Evolutionary conservation across 1,284 basidiomycete species (phyloP).

Genomic region (Cutaneotrichosporon arboriforme): DNA sequence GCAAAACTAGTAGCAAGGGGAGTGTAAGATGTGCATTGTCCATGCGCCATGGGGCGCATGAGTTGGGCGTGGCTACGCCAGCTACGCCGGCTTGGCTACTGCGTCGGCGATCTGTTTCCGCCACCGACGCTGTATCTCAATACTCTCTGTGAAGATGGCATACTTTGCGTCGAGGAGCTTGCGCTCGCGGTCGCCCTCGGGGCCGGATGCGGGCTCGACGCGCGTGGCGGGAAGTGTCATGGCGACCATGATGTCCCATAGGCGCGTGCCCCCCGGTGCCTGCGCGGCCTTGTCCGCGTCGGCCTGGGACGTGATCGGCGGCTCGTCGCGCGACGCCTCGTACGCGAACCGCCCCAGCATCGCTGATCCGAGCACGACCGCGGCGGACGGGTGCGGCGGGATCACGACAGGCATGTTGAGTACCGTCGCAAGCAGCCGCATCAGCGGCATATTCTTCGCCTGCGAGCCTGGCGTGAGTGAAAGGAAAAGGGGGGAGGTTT

Average conservation of each 20-base stretch:
- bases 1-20: too few relatives aligned
- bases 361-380: slow-evolving; percentile 86
- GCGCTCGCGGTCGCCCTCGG: slow-evolving; percentile 53
- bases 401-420: slow-evolving; percentile 79
- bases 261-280: slow-evolving; percentile 57
- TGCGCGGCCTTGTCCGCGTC: slow-evolving; percentile 52
- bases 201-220: slow-evolving; percentile 55
- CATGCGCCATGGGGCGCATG: too few relatives aligned
- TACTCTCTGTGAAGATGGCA: slow-evolving; percentile 81
- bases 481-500: too few relatives aligned
- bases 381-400: slow-evolving; percentile 67
- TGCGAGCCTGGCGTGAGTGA: slow-evolving; percentile 60
- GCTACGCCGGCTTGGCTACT: not conserved
- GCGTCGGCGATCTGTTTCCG: slow-evolving; percentile 34
- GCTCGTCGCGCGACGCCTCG: slow-evolving; percentile 50
- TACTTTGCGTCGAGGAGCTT: slow-evolving; percentile 85
- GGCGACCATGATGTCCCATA: slow-evolving; percentile 94
- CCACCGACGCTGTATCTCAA: slow-evolving; percentile 72
- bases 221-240: slow-evolving; percentile 84
- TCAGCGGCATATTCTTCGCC: slow-evolving; percentile 73
- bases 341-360: slow-evolving; percentile 88
- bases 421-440: slow-evolving; percentile 82
- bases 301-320: slow-evolving; percentile 40
- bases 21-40: too few relatives aligned
- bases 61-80: too few relatives aligned